Conservation (phyloP, 805 yeast genomes). For the Teunomyces stri region DNA sequence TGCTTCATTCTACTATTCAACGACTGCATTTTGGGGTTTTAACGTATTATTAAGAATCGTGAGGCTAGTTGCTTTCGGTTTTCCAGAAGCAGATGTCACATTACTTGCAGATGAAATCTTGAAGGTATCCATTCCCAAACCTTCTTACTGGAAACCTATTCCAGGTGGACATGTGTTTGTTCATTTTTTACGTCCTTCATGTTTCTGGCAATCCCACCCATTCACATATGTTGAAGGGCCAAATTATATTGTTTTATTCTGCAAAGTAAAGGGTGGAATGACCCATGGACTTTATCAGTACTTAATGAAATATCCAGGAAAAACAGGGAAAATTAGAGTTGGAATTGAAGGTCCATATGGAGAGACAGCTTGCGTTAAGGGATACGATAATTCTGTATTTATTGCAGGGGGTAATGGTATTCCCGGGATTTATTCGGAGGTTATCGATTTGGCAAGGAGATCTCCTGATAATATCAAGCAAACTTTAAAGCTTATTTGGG, state of each 20-base stretch:
- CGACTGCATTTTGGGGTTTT: slow-evolving; percentile 35
- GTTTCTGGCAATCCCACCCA: slow-evolving; percentile 46
- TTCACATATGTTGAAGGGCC: slow-evolving; percentile 30
- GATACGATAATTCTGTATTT: slow-evolving; percentile 54
- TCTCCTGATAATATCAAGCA: slow-evolving; percentile 17
- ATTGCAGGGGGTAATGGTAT: slow-evolving; percentile 77
- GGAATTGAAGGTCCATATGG: slow-evolving; percentile 73
- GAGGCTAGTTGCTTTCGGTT: slow-evolving; percentile 32
- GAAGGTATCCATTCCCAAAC: slow-evolving; percentile 34
- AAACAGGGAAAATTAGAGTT: slow-evolving; percentile 25
- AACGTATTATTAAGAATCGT: slow-evolving; percentile 31
- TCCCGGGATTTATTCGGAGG: slow-evolving; percentile 52
- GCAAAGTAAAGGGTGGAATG: slow-evolving; percentile 37
- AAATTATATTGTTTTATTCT: slow-evolving; percentile 25
- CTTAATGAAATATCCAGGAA: slow-evolving; percentile 27
- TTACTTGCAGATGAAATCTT: slow-evolving; percentile 37
- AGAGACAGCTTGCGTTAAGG: slow-evolving; percentile 43
- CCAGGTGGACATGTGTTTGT: slow-evolving; percentile 44
- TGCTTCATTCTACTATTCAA: slow-evolving; percentile 27
- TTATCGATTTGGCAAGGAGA: slow-evolving; percentile 24
- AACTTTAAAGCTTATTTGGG: slow-evolving; percentile 56
- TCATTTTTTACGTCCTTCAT: slow-evolving; percentile 30
- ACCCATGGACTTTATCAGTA: slow-evolving; percentile 30
- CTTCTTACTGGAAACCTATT: slow-evolving; percentile 32
- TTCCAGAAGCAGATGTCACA: slow-evolving; percentile 29